A percentile compares a stretch with the other conserved stretches of the same genome.
Conservation (phyloP, 441 rosid genomes). For the Biscutella laevigata region DNA sequence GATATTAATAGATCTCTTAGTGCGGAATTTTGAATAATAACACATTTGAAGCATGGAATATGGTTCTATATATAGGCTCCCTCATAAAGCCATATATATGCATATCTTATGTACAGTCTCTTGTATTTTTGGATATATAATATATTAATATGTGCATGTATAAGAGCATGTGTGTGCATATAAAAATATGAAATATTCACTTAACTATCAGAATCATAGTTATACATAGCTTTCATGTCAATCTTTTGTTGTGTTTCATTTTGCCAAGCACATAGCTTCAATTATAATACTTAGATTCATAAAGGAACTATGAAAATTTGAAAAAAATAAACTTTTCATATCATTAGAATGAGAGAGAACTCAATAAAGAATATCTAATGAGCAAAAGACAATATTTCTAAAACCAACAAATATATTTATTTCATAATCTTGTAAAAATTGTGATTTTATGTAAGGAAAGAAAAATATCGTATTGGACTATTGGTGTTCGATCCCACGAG, state of each 20-base stretch:
- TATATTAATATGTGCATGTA: background rate
- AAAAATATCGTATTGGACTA: too few relatives aligned
- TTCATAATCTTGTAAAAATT: too few relatives aligned
- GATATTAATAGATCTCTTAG: background rate
- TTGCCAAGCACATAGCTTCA: conserved; percentile 16
- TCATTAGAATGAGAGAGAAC: conserved; percentile 9
- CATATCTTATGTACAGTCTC: too few relatives aligned
- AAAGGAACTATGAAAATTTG: conserved; percentile 15
- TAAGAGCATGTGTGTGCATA: conserved; percentile 14
- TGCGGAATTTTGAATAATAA: background rate
- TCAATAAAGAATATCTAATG: conserved; percentile 13
- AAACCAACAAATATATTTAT: too few relatives aligned
- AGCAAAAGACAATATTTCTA: conserved; percentile 11
- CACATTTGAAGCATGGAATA: background rate
- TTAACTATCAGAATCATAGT: conserved; percentile 27
- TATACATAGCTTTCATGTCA: conserved; percentile 22
- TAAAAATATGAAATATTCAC: conserved; percentile 22
- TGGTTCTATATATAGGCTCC: conserved; percentile 7
- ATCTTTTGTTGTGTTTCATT: conserved; percentile 27
- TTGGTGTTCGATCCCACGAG: conserved; percentile 4
- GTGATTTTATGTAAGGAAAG: too few relatives aligned
- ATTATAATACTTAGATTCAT: conserved; percentile 16
- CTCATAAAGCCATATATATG: background rate
- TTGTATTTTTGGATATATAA: background rate
- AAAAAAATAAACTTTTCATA: conserved; percentile 12